phyloP scores from a whole-genome alignment of 768 basidiomycete genomes.

The Sistotremastrum niveocremeum region DNA sequence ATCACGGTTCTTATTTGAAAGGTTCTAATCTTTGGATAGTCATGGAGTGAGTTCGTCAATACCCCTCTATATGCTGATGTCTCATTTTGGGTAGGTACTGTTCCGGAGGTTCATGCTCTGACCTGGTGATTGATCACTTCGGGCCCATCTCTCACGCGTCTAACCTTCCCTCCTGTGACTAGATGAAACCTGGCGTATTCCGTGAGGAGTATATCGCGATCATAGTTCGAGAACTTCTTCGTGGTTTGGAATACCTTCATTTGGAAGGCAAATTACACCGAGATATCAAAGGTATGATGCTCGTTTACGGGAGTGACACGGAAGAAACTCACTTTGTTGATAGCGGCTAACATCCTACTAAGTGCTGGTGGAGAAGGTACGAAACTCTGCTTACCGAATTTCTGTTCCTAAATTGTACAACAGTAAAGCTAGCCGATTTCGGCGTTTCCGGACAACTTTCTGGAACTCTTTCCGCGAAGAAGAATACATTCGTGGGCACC shows the following conservation, averaged over 20 bases:
- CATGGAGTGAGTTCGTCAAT: conserved; percentile 67
- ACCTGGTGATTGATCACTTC: conserved; percentile 49
- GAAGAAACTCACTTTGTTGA: neutral
- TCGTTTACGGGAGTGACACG: neutral
- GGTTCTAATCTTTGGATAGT: conserved; percentile 98
- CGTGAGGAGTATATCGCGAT: conserved; percentile 99
- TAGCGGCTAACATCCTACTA: conserved; percentile 89
- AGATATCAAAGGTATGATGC: conserved; percentile 84
- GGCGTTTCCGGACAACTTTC: conserved; percentile 97
- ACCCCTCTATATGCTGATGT: neutral
- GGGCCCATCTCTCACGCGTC: conserved; percentile 7
- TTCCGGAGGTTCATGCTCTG: conserved; percentile 94
- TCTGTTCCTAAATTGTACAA: conserved; percentile 2
- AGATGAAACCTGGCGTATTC: conserved; percentile 99
- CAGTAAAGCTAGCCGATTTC: conserved; percentile 93
- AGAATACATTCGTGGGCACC: conserved; percentile 96
- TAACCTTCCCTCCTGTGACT: conserved; percentile 3
- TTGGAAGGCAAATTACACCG: conserved; percentile 93
- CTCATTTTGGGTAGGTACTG: conserved; percentile 56
- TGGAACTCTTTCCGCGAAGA: conserved; percentile 83
- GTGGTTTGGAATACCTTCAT: conserved; percentile 91
- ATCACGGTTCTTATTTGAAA: conserved; percentile 92
- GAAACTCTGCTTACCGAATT: conserved; percentile 6
- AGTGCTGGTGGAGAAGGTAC: conserved; percentile 66
- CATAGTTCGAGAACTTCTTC: conserved; percentile 81